Percentiles rank a stretch among this genome's conserved stretches.
Evolutionary conservation across 1,284 basidiomycete genomes (phyloP).

Genomic region (Fomitiporia mediterranea): DNA sequence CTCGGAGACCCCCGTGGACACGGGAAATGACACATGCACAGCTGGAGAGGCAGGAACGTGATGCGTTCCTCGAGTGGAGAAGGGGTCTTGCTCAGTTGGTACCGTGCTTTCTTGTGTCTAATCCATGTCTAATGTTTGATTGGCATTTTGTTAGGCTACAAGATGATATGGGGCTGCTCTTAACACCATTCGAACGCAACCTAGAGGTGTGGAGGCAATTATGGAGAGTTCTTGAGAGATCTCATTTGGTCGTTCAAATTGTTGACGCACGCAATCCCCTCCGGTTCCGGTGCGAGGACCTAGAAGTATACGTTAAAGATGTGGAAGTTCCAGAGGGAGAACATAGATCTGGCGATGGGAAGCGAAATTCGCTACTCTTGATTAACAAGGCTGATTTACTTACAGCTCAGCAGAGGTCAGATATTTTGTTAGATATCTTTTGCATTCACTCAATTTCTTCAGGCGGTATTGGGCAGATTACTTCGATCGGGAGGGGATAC

Average conservation of each 20-base stretch:
- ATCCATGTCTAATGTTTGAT: conserved; percentile 11
- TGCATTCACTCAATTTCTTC: conserved; percentile 4
- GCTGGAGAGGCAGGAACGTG: conserved; percentile 84
- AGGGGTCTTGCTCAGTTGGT: conserved; percentile 84
- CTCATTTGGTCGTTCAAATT: conserved; percentile 91
- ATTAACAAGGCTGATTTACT: conserved; percentile 98
- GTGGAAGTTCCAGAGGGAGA: conserved; percentile 76
- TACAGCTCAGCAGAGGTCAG: conserved; percentile 80
- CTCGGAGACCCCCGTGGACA: conserved; percentile 83
- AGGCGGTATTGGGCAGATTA: conserved; percentile 88
- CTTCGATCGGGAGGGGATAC: conserved; percentile 78
- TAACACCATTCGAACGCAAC: conserved; percentile 95
- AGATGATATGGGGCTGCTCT: conserved; percentile 73
- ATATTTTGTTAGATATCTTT: conserved; percentile 2
- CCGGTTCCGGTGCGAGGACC: conserved; percentile 86
- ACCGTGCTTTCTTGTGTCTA: conserved; percentile 18
- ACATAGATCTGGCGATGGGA: conserved; percentile 68
- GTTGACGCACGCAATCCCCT: conserved; percentile 94
- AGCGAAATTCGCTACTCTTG: conserved; percentile 75
- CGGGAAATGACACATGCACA: conserved; percentile 71
- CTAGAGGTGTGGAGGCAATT: conserved; percentile 96
- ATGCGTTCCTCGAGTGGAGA: conserved; percentile 88
- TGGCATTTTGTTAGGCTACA: conserved; percentile 50
- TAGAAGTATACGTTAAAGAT: conserved; percentile 83
- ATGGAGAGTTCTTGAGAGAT: conserved; percentile 92